Evolutionary conservation across 2,329 filamentous ascomycete species (phyloP), one percentile per base, ranked within the genome.

Genomic region (Stachybotrys chartarum): DNA sequence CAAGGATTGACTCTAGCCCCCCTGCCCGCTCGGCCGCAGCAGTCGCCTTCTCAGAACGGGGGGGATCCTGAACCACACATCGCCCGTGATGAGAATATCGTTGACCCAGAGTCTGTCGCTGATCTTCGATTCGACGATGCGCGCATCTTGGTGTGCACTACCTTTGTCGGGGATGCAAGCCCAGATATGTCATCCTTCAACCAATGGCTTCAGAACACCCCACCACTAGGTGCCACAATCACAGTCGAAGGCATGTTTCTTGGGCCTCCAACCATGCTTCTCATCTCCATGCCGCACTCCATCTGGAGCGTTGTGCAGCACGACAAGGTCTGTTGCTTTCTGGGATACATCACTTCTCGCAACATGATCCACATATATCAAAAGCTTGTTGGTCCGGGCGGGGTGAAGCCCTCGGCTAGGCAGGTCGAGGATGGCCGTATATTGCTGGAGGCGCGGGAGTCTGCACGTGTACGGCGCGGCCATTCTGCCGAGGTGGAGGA

Each of bases 221-320:
- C 83, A 1, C 69, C 78, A 0, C 75, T 81, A 3, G 79, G 80
- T 1, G 75, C 79, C 16, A 83, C 81, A 60, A 82, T 87, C 55
- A 76, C 79, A 7, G 82, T 87, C 5, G 84, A 87, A 64, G 84
- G 83, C 60, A 86, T 87, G 81, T 87, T 87, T 59, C 71, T 86
- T 17, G 84, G 84, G 0, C 84, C 84, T 0, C 83, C 84, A 1
- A 86, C 84, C 0, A 85, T 86, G 73, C 70, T 87, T 8, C 71
- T 87, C 32, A 83, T 87, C 54, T 86, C 84, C 5, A 86, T 87
- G 80, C 83, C 84, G 5, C 76, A 80, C 56, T 76, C 78, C 6
- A 76, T 87, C 14, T 87, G 83, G 82, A 83, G 80, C 59, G 76
- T 85, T 24, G 80, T 87, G 7, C 81, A 85, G 68, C 80, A 84